phyloP scores from a whole-genome alignment of 1,284 basidiomycete genomes.

The Marasmius tenuissimus region DNA sequence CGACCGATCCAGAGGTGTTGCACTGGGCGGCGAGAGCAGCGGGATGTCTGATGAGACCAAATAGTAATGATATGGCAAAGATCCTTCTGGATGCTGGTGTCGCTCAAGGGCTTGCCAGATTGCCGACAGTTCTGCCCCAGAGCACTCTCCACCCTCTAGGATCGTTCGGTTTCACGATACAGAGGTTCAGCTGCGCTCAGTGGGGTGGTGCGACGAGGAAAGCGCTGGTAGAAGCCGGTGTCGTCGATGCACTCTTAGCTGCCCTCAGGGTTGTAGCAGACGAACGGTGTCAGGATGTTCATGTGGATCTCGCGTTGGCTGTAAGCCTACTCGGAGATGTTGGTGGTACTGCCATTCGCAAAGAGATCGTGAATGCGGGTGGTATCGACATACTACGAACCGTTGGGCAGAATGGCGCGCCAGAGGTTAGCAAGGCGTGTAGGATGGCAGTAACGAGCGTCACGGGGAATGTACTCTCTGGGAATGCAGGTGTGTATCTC shows the following conservation, averaged over 20 bases:
- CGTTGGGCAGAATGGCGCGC: constrained; percentile 13
- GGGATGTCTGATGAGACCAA: constrained; percentile 27
- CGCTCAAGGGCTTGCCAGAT: constrained; percentile 23
- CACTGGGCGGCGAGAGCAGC: constrained; percentile 22
- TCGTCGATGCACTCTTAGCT: constrained; percentile 24
- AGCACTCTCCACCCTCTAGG: constrained; percentile 18
- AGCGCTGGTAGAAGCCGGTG: constrained; percentile 20
- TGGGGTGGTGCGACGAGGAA: constrained; percentile 25
- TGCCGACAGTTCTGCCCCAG: constrained; percentile 23
- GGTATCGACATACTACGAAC: constrained; percentile 24
- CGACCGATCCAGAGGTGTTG: constrained; percentile 20
- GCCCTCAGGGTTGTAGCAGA: constrained; percentile 24
- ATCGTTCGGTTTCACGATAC: constrained; percentile 23
- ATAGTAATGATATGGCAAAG: constrained; percentile 24
- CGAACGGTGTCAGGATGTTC: constrained; percentile 21
- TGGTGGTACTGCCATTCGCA: constrained; percentile 23
- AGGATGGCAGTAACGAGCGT: constrained; percentile 25
- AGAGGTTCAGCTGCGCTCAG: constrained; percentile 24
- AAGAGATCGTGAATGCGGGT: constrained; percentile 27
- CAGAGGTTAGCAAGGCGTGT: constrained; percentile 25
- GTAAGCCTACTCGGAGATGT: constrained; percentile 26
- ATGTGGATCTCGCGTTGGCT: constrained; percentile 25
- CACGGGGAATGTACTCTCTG: constrained; percentile 26
- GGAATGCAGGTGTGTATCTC: constrained; percentile 22
- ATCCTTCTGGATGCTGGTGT: constrained; percentile 22